Evolutionary conservation across 2,329 filamentous ascomycete species (phyloP).

Genomic region (Ophiostoma piceae): DNA sequence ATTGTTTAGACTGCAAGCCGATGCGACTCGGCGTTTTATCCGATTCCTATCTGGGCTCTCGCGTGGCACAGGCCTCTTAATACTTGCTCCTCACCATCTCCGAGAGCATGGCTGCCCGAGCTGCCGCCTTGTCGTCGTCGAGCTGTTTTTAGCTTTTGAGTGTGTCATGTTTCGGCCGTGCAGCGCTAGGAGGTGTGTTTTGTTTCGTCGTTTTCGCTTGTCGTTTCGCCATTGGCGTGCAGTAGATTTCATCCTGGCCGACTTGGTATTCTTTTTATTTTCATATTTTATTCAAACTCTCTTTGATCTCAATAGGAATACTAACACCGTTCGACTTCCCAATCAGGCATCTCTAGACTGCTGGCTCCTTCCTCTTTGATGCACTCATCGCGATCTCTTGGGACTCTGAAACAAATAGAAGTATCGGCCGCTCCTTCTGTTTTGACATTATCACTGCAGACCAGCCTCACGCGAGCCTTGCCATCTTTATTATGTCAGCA

Average conservation of each 20-base stretch:
- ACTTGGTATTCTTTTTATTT: background rate
- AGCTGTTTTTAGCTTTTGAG: constrained; percentile 8
- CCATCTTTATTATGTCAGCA: background rate
- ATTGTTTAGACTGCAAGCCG: constrained; percentile 2
- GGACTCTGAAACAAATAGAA: background rate
- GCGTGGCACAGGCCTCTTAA: background rate
- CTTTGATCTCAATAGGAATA: background rate
- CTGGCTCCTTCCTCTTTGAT: background rate
- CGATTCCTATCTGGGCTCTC: constrained; percentile 28
- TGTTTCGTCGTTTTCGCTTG: constrained; percentile 4
- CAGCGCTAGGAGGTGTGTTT: constrained; percentile 2
- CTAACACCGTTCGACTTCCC: background rate
- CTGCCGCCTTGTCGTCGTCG: background rate
- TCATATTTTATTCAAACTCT: background rate
- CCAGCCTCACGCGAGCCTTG: constrained; percentile 3
- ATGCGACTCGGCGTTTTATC: constrained; percentile 1
- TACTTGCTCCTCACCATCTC: background rate
- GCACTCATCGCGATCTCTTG: background rate
- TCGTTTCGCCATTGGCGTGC: background rate
- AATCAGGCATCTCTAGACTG: background rate
- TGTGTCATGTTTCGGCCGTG: constrained; percentile 7
- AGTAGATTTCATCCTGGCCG: too few relatives aligned
- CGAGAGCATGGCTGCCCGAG: background rate
- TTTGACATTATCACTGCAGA: background rate
- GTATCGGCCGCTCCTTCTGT: background rate